These are phyloP conservation scores for Chaetomiaceae sp. DNA, from an alignment of 2,329 filamentous ascomycete species.

Conservation along the genomic window DNA sequence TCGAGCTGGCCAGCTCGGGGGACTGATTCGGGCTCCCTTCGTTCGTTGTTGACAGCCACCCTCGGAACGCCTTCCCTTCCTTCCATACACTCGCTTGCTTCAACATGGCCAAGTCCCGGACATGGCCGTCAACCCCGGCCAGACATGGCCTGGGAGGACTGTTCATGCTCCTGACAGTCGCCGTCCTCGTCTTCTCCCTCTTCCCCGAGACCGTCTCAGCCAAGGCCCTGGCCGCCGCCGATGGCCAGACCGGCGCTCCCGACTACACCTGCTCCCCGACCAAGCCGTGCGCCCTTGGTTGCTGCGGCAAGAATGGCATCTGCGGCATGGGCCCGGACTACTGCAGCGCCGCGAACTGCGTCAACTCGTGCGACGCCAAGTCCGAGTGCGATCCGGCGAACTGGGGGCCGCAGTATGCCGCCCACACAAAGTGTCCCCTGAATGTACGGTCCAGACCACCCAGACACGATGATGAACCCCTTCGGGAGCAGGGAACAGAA, in stretches of 20 bases:
- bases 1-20: not conserved
- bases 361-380: slow-evolving; percentile 7
- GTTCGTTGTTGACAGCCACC: not conserved
- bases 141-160: not conserved
- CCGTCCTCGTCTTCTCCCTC: not conserved
- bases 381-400: slow-evolving; percentile 3
- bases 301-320: slow-evolving; percentile 2
- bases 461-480: too few relatives aligned
- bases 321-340: slow-evolving; percentile 4
- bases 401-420: slow-evolving; percentile 5
- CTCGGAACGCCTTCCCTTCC: not conserved
- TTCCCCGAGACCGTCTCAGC: not conserved
- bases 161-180: not conserved
- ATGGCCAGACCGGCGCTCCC: slow-evolving; percentile 1
- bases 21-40: not conserved
- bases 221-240: not conserved
- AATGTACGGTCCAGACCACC: not conserved
- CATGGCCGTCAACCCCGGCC: not conserved
- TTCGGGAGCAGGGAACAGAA: too few relatives aligned
- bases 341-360: not conserved
- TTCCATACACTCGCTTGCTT: not conserved
- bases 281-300: slow-evolving; percentile 2
- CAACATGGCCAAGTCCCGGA: not conserved
- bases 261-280: slow-evolving; percentile 4
- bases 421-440: slow-evolving; percentile 1